A percentile compares a stretch with the other conserved stretches of the same genome.
phyloP scores from a whole-genome alignment of 1,284 basidiomycete species.

The Apiotrichum domesticum region DNA sequence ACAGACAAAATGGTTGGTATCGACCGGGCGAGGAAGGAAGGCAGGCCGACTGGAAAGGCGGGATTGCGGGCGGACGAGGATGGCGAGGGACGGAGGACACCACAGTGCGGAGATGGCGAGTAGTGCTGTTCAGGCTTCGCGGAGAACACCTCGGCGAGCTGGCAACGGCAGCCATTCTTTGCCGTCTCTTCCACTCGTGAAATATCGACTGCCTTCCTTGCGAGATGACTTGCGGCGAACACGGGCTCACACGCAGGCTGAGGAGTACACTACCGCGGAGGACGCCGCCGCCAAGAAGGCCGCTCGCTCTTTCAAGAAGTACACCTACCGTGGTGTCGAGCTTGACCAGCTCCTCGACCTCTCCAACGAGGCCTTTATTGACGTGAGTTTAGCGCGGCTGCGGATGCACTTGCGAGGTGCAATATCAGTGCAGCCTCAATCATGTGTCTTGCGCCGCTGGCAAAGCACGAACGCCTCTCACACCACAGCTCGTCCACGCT shows the following conservation, averaged over 20 bases:
- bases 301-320: conserved; percentile 97
- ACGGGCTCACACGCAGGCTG: conserved; percentile 10
- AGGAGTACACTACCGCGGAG: conserved; percentile 69
- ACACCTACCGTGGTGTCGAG: conserved; percentile 96
- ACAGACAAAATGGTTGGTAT: conserved; percentile 14
- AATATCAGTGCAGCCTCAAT: too few relatives aligned
- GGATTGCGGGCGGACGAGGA: too few relatives aligned
- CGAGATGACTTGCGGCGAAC: neutral
- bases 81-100: too few relatives aligned
- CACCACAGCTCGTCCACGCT: conserved; percentile 81
- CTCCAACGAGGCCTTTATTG: conserved; percentile 76
- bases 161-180: too few relatives aligned
- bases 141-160: too few relatives aligned
- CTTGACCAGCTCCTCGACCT: conserved; percentile 95
- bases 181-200: too few relatives aligned
- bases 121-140: too few relatives aligned
- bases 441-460: too few relatives aligned
- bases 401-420: too few relatives aligned
- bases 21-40: neutral
- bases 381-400: conserved; percentile 29
- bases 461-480: too few relatives aligned
- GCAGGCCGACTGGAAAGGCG: neutral
- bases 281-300: conserved; percentile 93
- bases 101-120: too few relatives aligned
- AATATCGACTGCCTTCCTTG: too few relatives aligned